Conservation (phyloP, 2,329 filamentous ascomycete genomes). For the Penicillium sp. region DNA sequence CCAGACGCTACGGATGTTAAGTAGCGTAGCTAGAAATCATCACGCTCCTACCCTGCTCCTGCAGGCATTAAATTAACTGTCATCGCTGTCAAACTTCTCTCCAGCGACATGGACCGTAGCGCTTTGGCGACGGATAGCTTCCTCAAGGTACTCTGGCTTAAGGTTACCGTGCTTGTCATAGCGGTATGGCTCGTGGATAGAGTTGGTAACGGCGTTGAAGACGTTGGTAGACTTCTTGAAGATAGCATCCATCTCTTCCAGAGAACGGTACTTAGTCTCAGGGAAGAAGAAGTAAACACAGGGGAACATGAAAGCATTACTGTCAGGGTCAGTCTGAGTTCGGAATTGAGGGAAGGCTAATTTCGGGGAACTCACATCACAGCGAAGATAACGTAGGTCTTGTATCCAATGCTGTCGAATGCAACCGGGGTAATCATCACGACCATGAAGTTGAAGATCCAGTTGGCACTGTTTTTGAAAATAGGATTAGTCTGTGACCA, state of each 20-base stretch:
- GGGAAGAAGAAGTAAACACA: conserved; percentile 64
- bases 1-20: background rate
- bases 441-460: conserved; percentile 65
- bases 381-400: conserved; percentile 54
- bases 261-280: conserved; percentile 60
- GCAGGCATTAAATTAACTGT: conserved; percentile 15
- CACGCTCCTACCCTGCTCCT: background rate
- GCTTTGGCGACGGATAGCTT: conserved; percentile 33
- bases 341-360: background rate
- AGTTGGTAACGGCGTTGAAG: conserved; percentile 55
- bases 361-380: conserved; percentile 44
- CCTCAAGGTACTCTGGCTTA: conserved; percentile 53
- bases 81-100: conserved; percentile 29
- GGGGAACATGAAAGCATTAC: conserved; percentile 57
- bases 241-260: conserved; percentile 71
- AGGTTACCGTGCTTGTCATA: conserved; percentile 63
- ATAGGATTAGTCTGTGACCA: too few relatives aligned
- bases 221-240: conserved; percentile 59
- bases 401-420: conserved; percentile 58
- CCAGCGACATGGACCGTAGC: conserved; percentile 14
- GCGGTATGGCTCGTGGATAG: conserved; percentile 56
- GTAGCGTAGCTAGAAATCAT: background rate
- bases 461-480: conserved; percentile 50
- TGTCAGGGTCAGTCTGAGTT: conserved; percentile 21
- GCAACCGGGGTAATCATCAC: conserved; percentile 68